Evolutionary conservation across 176 grass and related monocot species (phyloP).

Genomic region (Oryza glaberrima): DNA sequence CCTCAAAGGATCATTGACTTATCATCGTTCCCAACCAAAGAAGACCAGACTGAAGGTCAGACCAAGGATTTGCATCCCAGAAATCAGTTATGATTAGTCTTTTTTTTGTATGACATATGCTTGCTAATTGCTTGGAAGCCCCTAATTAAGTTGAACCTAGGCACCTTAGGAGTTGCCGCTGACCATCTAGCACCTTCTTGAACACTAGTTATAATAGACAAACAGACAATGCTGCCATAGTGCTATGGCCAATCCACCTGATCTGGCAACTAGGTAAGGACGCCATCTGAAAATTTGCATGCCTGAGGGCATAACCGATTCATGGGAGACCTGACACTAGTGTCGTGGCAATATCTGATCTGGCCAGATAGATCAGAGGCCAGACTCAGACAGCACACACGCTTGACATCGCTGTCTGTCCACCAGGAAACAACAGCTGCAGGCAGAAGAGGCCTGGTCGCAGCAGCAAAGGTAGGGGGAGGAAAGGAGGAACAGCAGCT

Average conservation of each 20-base stretch:
- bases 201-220: neutral
- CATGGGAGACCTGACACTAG: neutral
- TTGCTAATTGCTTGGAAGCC: neutral
- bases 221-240: neutral
- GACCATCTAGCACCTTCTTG: neutral
- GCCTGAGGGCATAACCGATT: neutral
- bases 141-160: neutral
- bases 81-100: neutral
- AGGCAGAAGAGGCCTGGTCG: neutral
- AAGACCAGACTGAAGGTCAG: neutral
- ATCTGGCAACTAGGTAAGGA: neutral
- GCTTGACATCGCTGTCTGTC: neutral
- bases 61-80: neutral
- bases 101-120: neutral
- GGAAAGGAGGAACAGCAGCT: neutral
- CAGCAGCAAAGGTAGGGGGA: neutral
- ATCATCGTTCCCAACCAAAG: neutral
- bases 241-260: neutral
- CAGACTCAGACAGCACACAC: neutral
- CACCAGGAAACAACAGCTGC: neutral
- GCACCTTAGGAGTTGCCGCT: neutral
- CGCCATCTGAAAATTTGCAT: neutral
- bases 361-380: neutral
- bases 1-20: neutral
- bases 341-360: neutral